Evolutionary conservation across 768 basidiomycete genomes (phyloP).

Genomic region (Boletus reticulatus): DNA sequence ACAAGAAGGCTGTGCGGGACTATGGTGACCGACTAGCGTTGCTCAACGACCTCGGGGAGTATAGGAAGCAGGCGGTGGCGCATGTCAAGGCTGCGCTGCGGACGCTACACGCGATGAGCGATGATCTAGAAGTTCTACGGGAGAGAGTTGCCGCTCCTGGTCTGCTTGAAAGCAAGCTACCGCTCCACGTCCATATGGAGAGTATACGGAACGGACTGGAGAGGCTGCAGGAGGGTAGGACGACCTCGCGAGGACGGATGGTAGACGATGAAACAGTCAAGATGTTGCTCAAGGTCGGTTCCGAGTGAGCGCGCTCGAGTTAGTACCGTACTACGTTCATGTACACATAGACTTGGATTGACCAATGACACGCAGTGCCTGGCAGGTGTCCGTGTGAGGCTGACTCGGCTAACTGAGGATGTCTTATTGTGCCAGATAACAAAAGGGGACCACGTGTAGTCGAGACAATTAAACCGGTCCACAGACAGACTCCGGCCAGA

Average conservation of each 20-base stretch:
- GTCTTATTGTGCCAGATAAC: constrained; percentile 28
- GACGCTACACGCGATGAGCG: constrained; percentile 59
- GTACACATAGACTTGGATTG: no score
- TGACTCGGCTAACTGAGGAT: neutral
- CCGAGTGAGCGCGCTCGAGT: constrained; percentile 1
- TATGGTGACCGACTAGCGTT: constrained; percentile 52
- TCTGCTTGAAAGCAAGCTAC: constrained; percentile 55
- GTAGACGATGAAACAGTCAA: constrained; percentile 39
- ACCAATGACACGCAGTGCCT: no score
- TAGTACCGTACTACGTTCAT: no score
- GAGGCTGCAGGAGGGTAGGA: constrained; percentile 51
- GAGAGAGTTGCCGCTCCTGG: constrained; percentile 71
- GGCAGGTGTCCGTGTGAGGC: no score
- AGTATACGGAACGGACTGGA: constrained; percentile 66
- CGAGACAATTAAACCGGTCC: no score
- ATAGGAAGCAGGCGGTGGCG: constrained; percentile 57
- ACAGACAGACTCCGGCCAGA: neutral
- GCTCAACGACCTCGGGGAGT: constrained; percentile 52
- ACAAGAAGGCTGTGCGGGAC: constrained; percentile 46
- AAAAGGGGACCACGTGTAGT: constrained; percentile 8
- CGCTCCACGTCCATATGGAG: constrained; percentile 73
- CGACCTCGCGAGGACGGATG: constrained; percentile 47
- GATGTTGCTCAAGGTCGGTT: constrained; percentile 18
- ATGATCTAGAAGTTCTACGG: constrained; percentile 74
- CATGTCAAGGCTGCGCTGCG: constrained; percentile 69